These are phyloP conservation scores for Plantago major DNA, from an alignment of 257 asterid genomes.

Conservation along the genomic window DNA sequence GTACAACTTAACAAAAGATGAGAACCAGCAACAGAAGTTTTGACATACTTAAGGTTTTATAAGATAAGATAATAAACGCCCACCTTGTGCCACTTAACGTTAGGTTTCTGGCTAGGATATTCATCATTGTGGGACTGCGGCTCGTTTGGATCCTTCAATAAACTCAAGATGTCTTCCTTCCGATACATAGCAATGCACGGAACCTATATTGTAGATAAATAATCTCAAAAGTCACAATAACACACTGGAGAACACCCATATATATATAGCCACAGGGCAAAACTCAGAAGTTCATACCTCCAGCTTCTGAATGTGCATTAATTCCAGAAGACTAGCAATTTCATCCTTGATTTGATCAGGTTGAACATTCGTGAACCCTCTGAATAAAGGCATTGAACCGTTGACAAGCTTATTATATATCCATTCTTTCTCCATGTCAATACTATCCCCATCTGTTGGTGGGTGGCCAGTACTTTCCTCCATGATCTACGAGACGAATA, in stretches of 20 bases:
- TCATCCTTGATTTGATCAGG: conserved; percentile 66
- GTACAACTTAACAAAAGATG: too few relatives aligned
- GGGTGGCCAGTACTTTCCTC: conserved; percentile 85
- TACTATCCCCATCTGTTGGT: conserved; percentile 58
- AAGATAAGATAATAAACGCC: conserved; percentile 7
- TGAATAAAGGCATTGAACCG: conserved; percentile 44
- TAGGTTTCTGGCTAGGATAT: conserved; percentile 58
- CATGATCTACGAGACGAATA: conserved; percentile 40
- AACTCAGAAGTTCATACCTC: conserved; percentile 49
- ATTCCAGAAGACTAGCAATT: conserved; percentile 65
- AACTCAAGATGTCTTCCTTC: conserved; percentile 81
- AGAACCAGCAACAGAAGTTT: neutral
- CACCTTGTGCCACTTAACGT: conserved; percentile 84
- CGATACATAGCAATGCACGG: conserved; percentile 93
- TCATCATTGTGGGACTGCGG: conserved; percentile 41
- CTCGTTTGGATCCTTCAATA: conserved; percentile 64
- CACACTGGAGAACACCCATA: neutral
- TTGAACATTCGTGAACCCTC: conserved; percentile 37
- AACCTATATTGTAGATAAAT: conserved; percentile 39
- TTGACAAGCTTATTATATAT: conserved; percentile 67
- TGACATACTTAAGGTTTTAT: neutral
- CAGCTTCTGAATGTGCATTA: conserved; percentile 74
- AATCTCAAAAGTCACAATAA: conserved; percentile 16
- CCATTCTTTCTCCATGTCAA: conserved; percentile 84
- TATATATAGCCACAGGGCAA: neutral